Evolutionary conservation across 2,329 filamentous ascomycete species (phyloP), one percentile per base, ranked within the genome.

Genomic region (Botrytis tulipae): DNA sequence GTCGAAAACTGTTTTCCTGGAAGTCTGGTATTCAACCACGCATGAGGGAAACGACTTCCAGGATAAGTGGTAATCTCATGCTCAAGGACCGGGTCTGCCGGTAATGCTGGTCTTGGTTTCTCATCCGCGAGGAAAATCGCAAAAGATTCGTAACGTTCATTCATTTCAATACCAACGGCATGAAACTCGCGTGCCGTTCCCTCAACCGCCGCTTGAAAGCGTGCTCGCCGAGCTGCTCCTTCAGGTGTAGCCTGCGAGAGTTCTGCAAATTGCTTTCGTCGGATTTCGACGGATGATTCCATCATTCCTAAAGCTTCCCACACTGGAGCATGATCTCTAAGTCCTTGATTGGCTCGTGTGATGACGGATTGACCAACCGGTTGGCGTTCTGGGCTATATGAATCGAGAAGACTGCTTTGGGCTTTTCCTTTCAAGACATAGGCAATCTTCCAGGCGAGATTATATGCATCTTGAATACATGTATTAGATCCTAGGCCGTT

Each of bases 401-500:
- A 84, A 14, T 83, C 80, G 6, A 88, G 82, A 0, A 87, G 79
- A 3, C 77, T 75, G 1, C 79, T 79, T 1, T 77, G 77, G 0
- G 85, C 84, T 74, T 80, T 78, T 70, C 84, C 82, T 48, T 82
- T 77, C 74, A 82, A 51, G 4, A 87, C 86, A 75, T 86, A 85
- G 4, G 84, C 83, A 32, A 88, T 80, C 74, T 88, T 89, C 87
- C 86, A 89, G 20, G 86, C 87, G 1, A 88, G 81, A 76, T 89
- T 88, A 79, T 83, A 87, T 0, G 87, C 85, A 76, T 88, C 87
- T 77, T 88, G 86, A 40, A 89, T 85, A 75, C 87, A 89, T 1
- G 87, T 89, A 77, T 90, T 90, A 42, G 84, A 86, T 2, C 88
- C 87, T 0, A 89, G 83, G 0, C 87, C 88, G 77, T 88, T 87